Conservation (phyloP, 1,139 yeast genomes). For the Geotrichum cucujoidarum region DNA sequence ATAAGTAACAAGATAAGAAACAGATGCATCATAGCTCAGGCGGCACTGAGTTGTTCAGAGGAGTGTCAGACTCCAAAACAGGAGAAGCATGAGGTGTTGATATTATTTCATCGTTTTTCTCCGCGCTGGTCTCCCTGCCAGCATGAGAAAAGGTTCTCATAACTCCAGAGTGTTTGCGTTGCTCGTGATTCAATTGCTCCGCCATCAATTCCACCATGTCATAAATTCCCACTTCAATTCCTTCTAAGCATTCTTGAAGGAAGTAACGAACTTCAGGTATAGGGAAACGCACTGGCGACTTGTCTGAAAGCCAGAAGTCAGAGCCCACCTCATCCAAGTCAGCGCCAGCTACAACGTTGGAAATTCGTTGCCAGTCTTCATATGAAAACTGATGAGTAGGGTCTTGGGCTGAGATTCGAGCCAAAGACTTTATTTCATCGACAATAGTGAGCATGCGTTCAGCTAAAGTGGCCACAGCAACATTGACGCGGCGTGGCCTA, state of each 20-base stretch:
- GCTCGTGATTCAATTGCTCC: neutral
- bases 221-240: slow-evolving; percentile 30
- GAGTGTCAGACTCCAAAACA: no score
- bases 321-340: slow-evolving; percentile 25
- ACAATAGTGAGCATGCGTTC: slow-evolving; percentile 31
- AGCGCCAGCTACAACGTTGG: slow-evolving; percentile 28
- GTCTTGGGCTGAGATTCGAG: slow-evolving; percentile 33
- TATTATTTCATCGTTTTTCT: no score
- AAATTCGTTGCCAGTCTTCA: slow-evolving; percentile 46
- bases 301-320: slow-evolving; percentile 53
- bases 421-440: slow-evolving; percentile 22
- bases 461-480: slow-evolving; percentile 15
- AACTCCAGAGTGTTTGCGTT: no score
- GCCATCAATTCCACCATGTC: neutral
- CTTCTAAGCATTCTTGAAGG: slow-evolving; percentile 43
- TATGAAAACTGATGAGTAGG: slow-evolving; percentile 30
- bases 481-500: slow-evolving; percentile 7
- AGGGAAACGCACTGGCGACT: slow-evolving; percentile 64
- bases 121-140: no score
- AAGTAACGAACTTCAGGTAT: slow-evolving; percentile 62
- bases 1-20: no score
- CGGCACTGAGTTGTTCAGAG: no score
- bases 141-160: no score
- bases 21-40: no score
- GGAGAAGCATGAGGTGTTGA: no score